These are phyloP conservation scores for Acacia confusa DNA, from an alignment of 306 rosid species.

Conservation along the genomic window DNA sequence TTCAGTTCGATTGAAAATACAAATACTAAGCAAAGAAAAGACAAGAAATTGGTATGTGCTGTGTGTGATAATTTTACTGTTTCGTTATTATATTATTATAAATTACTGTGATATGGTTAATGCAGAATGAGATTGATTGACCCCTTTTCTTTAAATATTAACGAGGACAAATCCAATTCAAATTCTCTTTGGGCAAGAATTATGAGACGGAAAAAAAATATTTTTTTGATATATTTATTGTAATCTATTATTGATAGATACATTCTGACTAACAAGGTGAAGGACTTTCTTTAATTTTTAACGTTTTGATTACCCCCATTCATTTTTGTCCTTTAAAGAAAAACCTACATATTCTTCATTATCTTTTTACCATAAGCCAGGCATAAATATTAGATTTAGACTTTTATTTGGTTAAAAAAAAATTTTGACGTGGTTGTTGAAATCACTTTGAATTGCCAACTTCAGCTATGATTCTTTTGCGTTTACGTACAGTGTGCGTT, in stretches of 20 bases:
- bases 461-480: background rate
- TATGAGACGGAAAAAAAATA: background rate
- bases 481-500: background rate
- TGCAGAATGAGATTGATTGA: background rate
- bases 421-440: background rate
- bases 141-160: background rate
- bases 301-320: background rate
- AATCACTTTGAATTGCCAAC: background rate
- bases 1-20: background rate
- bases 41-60: conserved; percentile 12
- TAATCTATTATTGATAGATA: background rate
- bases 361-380: background rate
- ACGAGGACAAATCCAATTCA: conserved; percentile 13
- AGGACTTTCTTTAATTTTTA: background rate
- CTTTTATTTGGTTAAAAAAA: background rate
- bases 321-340: background rate
- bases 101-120: background rate
- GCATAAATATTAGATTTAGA: background rate
- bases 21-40: background rate
- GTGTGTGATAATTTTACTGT: conserved; percentile 1
- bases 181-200: background rate
- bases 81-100: background rate
- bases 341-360: background rate
- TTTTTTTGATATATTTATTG: background rate
- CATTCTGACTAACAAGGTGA: background rate